These are phyloP conservation scores for Magnusiomyces fungicola DNA, from an alignment of 1,139 yeast genomes.

Conservation along the genomic window DNA sequence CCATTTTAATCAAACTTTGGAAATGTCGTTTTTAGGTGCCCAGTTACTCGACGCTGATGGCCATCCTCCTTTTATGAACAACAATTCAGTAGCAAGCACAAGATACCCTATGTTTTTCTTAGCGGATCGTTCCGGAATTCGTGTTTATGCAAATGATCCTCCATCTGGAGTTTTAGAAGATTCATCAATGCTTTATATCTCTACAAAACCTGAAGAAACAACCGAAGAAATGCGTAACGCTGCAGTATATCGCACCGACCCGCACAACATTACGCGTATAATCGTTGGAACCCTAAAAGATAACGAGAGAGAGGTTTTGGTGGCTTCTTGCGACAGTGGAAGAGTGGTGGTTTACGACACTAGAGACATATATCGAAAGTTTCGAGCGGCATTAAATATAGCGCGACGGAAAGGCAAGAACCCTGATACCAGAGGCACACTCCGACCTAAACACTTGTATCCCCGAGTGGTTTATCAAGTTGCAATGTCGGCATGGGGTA, in stretches of 20 bases:
- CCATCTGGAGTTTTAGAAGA: conserved; percentile 17
- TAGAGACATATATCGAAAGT: conserved; percentile 19
- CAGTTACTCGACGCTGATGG: conserved; percentile 13
- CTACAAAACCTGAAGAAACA: conserved; percentile 19
- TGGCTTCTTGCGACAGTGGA: conserved; percentile 53
- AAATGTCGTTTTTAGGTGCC: conserved; percentile 16
- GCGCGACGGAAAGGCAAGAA: not conserved
- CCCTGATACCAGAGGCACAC: conserved; percentile 1
- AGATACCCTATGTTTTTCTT: conserved; percentile 18
- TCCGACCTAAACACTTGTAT: not conserved
- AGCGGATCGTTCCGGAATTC: conserved; percentile 19
- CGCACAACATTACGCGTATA: conserved; percentile 50
- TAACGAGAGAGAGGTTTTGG: conserved; percentile 36
- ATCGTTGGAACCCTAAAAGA: conserved; percentile 26
- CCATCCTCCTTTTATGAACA: conserved; percentile 22
- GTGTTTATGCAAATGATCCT: conserved; percentile 20
- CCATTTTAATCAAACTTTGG: conserved; percentile 12
- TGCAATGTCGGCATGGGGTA: conserved; percentile 56
- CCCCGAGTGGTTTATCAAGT: conserved; percentile 7
- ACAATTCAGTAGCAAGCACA: conserved; percentile 21
- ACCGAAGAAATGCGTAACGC: conserved; percentile 19
- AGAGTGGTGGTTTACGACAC: conserved; percentile 41
- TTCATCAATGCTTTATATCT: conserved; percentile 14
- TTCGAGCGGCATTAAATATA: not conserved
- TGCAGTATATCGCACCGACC: conserved; percentile 31